Evolutionary conservation across 805 yeast species (phyloP), one percentile per base, ranked within the genome.

Genomic region (Metschnikowia lachancei): DNA sequence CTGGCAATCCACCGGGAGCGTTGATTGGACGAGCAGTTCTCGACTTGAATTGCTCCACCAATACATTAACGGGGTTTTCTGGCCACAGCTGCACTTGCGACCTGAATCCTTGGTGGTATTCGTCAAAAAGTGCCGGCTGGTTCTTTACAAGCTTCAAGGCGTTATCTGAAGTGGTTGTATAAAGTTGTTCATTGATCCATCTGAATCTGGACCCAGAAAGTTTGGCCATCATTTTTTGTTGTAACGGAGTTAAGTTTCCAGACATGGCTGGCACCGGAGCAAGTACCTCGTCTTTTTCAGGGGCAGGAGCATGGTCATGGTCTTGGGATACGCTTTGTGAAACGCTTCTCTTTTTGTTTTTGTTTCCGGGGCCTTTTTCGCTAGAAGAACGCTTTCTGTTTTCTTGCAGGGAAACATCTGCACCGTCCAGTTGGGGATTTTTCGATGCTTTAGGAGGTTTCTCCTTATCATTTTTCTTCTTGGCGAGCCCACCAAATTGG

Each of bases 41-140:
- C 24, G 65, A 60, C 50, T 79, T 79, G 46, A 94, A 75, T 58
- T 85, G 87, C 9, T 79, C 72, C 1, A 88, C 91, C 67, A 90
- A 87, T 2, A 85, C 85, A 66, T 90, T 85, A n/a, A 94, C 96
- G 1, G 99, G 99, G 60, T 94, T 94, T 67, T 92, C 97, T 2
- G 99, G 99, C 99, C 99, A 94, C 17, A 89, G 77, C 60, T 87
- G 90, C 14, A 94, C 98, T 65, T 94, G 99, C 12, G 91, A 84
- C 57, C 95, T 76, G 74, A 94, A 94, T 0, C 99, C 99, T 47
- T 82, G 85, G 62, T 95, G 99, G 59, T 94, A 94, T 61, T 92
- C 98, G 55, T 88, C 94, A 64, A 91, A 94, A 50, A 94, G 72
- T 19, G 82, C 81, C 0, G 99, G 99, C 57, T 91, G 96, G 13